Evolutionary conservation across 352 stramenopile species (phyloP).

Genomic region (Phytophthora vignae): DNA sequence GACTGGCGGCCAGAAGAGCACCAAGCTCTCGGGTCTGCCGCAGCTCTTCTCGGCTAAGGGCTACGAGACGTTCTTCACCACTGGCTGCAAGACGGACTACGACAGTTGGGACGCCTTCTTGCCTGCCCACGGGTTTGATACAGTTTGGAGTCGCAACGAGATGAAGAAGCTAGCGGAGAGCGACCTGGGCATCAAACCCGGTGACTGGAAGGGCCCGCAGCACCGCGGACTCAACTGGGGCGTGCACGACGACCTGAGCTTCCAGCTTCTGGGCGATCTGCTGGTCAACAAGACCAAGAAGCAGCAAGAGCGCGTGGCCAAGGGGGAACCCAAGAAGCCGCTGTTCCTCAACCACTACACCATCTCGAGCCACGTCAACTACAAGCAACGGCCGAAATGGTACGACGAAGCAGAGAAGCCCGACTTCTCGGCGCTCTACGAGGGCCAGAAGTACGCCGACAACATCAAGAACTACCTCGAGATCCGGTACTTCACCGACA

Average conservation of each 20-base stretch:
- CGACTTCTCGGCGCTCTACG: slow-evolving; percentile 47
- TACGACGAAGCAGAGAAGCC: slow-evolving; percentile 37
- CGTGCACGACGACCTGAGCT: slow-evolving; percentile 58
- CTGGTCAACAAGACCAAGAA: slow-evolving; percentile 49
- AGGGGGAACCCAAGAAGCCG: slow-evolving; percentile 36
- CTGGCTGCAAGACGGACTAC: slow-evolving; percentile 48
- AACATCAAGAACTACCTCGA: slow-evolving; percentile 50
- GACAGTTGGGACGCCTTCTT: slow-evolving; percentile 58
- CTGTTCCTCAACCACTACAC: slow-evolving; percentile 64
- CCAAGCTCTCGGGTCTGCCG: slow-evolving; percentile 46
- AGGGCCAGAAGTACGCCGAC: slow-evolving; percentile 28
- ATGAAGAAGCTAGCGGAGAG: slow-evolving; percentile 46
- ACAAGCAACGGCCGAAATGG: slow-evolving; percentile 42
- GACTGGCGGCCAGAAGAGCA: slow-evolving; percentile 25
- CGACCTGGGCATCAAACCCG: slow-evolving; percentile 41
- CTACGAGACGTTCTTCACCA: slow-evolving; percentile 59
- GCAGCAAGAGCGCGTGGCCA: slow-evolving; percentile 25
- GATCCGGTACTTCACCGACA: slow-evolving; percentile 55
- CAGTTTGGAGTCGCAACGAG: slow-evolving; percentile 44
- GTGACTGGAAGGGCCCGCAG: slow-evolving; percentile 40
- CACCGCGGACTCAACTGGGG: slow-evolving; percentile 39
- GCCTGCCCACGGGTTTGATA: slow-evolving; percentile 56
- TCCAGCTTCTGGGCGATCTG: slow-evolving; percentile 53
- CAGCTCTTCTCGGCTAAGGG: slow-evolving; percentile 59
- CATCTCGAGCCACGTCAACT: slow-evolving; percentile 61